phyloP scores from a whole-genome alignment of 257 asterid genomes.

The Forsythia suspensa region DNA sequence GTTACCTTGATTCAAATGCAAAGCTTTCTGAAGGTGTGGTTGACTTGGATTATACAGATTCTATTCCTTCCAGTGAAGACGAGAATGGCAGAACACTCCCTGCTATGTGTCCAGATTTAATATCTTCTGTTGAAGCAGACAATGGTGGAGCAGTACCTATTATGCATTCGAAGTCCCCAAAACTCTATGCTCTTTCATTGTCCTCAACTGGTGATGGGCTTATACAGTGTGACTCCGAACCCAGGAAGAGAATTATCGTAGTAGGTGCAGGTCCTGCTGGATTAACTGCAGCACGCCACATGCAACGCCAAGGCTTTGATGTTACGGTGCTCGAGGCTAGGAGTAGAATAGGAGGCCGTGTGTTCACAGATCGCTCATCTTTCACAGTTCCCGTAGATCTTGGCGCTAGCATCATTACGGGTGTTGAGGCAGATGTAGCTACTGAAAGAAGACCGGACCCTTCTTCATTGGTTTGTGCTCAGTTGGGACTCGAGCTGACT shows the following conservation, averaged over 20 bases:
- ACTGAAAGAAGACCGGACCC: slow-evolving; percentile 99
- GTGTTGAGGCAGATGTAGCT: slow-evolving; percentile 96
- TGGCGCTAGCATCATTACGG: slow-evolving; percentile 99
- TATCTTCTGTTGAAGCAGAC: slow-evolving; percentile 27
- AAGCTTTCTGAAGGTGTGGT: slow-evolving; percentile 28
- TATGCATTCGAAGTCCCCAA: slow-evolving; percentile 31
- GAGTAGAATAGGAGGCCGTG: slow-evolving; percentile 96
- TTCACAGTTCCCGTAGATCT: slow-evolving; percentile 98
- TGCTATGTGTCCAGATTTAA: slow-evolving; percentile 35
- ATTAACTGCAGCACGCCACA: slow-evolving; percentile 92
- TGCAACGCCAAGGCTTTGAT: slow-evolving; percentile 89
- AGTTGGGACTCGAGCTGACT: slow-evolving; percentile 92
- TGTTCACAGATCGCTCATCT: slow-evolving; percentile 83
- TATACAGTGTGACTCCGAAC: slow-evolving; percentile 35
- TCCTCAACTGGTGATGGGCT: slow-evolving; percentile 22
- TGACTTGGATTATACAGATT: slow-evolving; percentile 28
- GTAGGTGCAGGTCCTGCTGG: slow-evolving; percentile 99
- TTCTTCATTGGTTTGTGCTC: slow-evolving; percentile 90
- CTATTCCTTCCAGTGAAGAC: slow-evolving; percentile 34
- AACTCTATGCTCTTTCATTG: slow-evolving; percentile 32
- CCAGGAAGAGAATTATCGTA: slow-evolving; percentile 60
- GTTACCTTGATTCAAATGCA: slow-evolving; percentile 30
- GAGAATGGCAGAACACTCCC: slow-evolving; percentile 33
- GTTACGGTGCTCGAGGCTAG: slow-evolving; percentile 92
- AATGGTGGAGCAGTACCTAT: slow-evolving; percentile 30